Evolutionary conservation across 2,329 filamentous ascomycete species (phyloP).

Genomic region (Colletotrichum truncatum): DNA sequence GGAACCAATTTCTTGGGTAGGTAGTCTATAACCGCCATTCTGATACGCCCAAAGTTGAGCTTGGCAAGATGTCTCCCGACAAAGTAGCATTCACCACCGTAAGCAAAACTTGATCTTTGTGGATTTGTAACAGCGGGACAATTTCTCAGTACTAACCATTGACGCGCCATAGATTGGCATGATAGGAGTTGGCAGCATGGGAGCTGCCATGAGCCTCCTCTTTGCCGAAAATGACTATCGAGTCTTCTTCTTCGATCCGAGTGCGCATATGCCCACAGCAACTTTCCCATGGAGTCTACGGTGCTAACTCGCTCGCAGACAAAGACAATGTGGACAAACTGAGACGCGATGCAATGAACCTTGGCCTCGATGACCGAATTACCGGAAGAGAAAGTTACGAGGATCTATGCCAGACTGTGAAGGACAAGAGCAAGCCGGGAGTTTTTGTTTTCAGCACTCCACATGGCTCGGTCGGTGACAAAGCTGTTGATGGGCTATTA

Average conservation of each 20-base stretch:
- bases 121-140: no score
- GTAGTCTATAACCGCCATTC: no score
- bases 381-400: conserved; percentile 46
- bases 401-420: not conserved
- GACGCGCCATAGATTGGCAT: conserved; percentile 55
- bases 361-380: conserved; percentile 39
- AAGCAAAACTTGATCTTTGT: not conserved
- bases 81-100: not conserved
- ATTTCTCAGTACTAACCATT: not conserved
- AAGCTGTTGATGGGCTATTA: not conserved
- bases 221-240: conserved; percentile 65
- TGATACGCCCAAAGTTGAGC: no score
- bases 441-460: conserved; percentile 4
- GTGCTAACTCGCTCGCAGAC: not conserved
- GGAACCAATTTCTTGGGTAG: no score
- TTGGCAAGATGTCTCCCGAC: no score
- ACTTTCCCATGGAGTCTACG: not conserved
- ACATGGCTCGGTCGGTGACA: not conserved
- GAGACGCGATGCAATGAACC: conserved; percentile 43
- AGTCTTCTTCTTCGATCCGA: conserved; percentile 64
- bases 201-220: conserved; percentile 66
- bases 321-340: conserved; percentile 55
- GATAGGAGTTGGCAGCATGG: conserved; percentile 68
- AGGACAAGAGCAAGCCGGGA: not conserved
- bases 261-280: conserved; percentile 12